Conservation (phyloP, 2,329 filamentous ascomycete genomes). For the Cladophialophora yegresii region DNA sequence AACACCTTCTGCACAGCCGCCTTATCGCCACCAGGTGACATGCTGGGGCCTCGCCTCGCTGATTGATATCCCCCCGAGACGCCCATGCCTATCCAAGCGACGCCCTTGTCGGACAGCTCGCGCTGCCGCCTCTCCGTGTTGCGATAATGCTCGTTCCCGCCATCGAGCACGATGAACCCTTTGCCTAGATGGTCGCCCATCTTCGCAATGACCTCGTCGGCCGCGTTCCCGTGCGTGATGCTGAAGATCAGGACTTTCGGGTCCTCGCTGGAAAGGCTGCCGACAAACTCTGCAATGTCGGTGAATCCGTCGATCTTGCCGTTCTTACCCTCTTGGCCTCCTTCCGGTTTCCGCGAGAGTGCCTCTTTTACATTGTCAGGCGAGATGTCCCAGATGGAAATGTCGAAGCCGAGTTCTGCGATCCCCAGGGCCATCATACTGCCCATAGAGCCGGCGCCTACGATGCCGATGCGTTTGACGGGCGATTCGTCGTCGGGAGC, state of each 20-base stretch:
- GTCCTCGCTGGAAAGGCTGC: not conserved
- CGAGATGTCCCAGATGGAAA: not conserved
- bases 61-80: slow-evolving; percentile 11
- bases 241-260: slow-evolving; percentile 4
- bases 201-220: not conserved
- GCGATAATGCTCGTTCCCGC: not conserved
- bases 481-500: not conserved
- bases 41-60: not conserved
- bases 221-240: slow-evolving; percentile 1
- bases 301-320: slow-evolving; percentile 6
- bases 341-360: slow-evolving; percentile 5
- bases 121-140: slow-evolving; percentile 7
- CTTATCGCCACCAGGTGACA: slow-evolving; percentile 7
- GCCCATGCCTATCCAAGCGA: slow-evolving; percentile 6
- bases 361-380: slow-evolving; percentile 1
- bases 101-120: not conserved
- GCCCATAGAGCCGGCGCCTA: slow-evolving; percentile 5
- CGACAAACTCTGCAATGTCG: not conserved
- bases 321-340: not conserved
- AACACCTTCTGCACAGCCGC: slow-evolving; percentile 1
- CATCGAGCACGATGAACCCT: slow-evolving; percentile 2
- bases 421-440: not conserved
- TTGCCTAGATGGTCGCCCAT: not conserved
- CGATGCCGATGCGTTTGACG: not conserved
- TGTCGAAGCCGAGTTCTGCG: slow-evolving; percentile 5